Base-by-base conservation (phyloP, 2,329 filamentous ascomycete species). In the Aspergillus tanneri region DNA sequence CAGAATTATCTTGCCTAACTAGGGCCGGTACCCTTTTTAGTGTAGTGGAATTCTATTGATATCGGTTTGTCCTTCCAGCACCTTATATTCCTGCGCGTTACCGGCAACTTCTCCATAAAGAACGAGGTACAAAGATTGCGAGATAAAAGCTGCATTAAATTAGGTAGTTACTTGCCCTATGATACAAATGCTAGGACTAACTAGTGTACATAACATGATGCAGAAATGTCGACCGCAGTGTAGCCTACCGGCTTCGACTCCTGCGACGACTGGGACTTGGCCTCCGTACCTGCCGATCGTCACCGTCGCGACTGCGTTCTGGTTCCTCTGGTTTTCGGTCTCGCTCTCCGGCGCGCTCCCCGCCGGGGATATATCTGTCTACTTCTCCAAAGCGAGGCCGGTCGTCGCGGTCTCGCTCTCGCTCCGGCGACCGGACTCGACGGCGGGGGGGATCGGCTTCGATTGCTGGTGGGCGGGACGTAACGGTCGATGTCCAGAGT, bases 361-460 rank as follows among this genome's bases (percentile, higher is more conserved):
- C 67, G 12, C 61, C 65, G 36, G 74, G 74, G 18, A 75, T 67
- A 52, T 76, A 76, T 19, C 74, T 67, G 55, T 76, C 73, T 52
- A 74, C 72, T 22, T 72, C 68, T 6, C 63, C 57, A 44, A 68
- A 62, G 14, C 68, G 58, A 5, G 59, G 43, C 46, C 65, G 61
- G 8, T 67, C 61, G 6, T 24, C 51, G 41, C 38, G 40, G 12
- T 64, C 63, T 16, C 65, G 60, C 23, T 70, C 69, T 12, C 65
- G 60, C 8, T 71, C 70, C 14, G 66, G 62, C 6, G 68, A 70
- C 18, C 69, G 62, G 3, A 65, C 55, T 23, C 71, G 64, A 19
- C 70, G 67, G 41, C 70, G 65, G 12, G 71, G n/a, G 71, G 19
- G 70, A 72, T 25, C 68, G 63, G 52, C 70, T 73, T 28, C 70